Conservation (phyloP, 306 rosid species). For the Lotus japonicus region DNA sequence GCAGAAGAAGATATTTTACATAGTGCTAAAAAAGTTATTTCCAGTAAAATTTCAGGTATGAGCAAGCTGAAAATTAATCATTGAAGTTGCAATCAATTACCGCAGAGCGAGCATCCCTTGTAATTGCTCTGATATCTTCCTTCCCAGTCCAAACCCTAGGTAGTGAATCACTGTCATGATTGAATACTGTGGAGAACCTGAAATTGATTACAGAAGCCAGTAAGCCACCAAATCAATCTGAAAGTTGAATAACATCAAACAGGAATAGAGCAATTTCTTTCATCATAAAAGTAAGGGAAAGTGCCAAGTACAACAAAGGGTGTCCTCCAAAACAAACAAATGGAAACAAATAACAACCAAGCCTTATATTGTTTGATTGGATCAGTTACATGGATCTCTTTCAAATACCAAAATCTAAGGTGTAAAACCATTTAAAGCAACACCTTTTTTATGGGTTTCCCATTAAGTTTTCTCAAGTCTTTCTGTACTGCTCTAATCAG, state of each 20-base stretch:
- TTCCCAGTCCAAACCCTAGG: slow-evolving; percentile 92
- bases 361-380: not conserved
- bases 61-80: not conserved
- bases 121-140: slow-evolving; percentile 75
- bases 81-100: slow-evolving; percentile 35
- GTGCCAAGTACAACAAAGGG: not conserved
- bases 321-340: not conserved
- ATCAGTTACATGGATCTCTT: not conserved
- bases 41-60: slow-evolving; percentile 8
- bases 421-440: not conserved
- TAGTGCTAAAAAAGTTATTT: slow-evolving; percentile 10
- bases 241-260: not conserved
- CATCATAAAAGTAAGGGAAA: not conserved
- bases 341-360: not conserved
- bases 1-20: slow-evolving; percentile 17
- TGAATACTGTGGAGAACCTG: slow-evolving; percentile 84
- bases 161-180: slow-evolving; percentile 74
- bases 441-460: not conserved
- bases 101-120: slow-evolving; percentile 65
- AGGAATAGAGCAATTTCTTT: not conserved
- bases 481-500: not conserved
- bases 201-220: slow-evolving; percentile 12
- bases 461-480: not conserved
- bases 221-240: slow-evolving; percentile 21
- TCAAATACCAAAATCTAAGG: not conserved